Conservation (phyloP, 2,329 filamentous ascomycete genomes). For the Didymella sp. region DNA sequence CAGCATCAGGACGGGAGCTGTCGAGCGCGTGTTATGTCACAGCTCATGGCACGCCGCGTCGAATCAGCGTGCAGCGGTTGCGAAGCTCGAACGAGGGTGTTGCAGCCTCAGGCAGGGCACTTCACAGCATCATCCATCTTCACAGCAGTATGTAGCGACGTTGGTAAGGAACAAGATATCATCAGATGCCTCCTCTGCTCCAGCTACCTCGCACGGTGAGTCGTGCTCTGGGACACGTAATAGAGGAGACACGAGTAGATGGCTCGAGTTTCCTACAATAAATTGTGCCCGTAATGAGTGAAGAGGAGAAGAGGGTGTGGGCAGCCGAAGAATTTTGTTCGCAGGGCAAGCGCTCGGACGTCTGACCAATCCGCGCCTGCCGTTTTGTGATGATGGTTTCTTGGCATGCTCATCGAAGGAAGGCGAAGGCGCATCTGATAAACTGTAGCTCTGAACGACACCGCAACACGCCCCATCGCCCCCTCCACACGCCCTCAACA, state of each 20-base stretch:
- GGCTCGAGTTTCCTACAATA: constrained; percentile 68
- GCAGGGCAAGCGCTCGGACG: constrained; percentile 20
- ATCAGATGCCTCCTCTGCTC: constrained; percentile 67
- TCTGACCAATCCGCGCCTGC: constrained; percentile 43
- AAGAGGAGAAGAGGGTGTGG: constrained; percentile 40
- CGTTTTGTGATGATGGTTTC: constrained; percentile 21
- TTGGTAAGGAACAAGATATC: constrained; percentile 72
- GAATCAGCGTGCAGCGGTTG: constrained; percentile 2
- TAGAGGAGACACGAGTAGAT: constrained; percentile 65
- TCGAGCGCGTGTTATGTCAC: constrained; percentile 6
- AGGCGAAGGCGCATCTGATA: constrained; percentile 2
- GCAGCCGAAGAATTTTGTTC: constrained; percentile 38
- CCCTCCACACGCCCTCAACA: constrained; percentile 51
- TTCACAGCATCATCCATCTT: constrained; percentile 4
- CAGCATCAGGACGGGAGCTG: constrained; percentile 1
- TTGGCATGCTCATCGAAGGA: constrained; percentile 2
- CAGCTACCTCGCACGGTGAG: constrained; percentile 67
- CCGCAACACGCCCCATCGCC: constrained; percentile 36
- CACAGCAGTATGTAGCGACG: constrained; percentile 61
- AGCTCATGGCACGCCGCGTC: background rate
- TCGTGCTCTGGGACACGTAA: constrained; percentile 67
- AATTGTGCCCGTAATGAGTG: constrained; percentile 68
- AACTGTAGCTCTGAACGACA: constrained; percentile 28
- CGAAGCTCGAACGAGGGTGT: background rate
- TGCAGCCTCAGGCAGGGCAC: background rate